Conservation (phyloP, 208 protist genomes). For the Trypanosoma grayi region DNA sequence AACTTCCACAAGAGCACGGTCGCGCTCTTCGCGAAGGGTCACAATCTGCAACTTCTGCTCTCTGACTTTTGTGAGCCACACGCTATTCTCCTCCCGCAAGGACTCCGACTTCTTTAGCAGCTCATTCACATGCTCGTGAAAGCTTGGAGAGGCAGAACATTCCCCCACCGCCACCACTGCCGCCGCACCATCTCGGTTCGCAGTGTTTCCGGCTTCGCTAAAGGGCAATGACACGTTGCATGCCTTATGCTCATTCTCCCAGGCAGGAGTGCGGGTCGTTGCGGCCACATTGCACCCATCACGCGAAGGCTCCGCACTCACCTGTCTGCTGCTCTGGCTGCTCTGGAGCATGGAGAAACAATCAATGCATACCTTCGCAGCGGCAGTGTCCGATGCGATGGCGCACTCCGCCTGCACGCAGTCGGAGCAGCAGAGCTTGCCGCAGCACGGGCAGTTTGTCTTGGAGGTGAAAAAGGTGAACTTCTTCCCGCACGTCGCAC, state of each 20-base stretch:
- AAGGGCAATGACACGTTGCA: too few species aligned
- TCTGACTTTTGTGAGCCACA: slow-evolving; percentile 7
- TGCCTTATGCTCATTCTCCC: too few species aligned
- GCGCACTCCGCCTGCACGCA: slow-evolving; percentile 51
- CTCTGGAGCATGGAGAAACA: slow-evolving; percentile 64
- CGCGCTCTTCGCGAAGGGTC: slow-evolving; percentile 7
- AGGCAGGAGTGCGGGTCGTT: too few species aligned
- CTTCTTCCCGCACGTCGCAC: slow-evolving; percentile 48
- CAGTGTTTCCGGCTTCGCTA: too few species aligned
- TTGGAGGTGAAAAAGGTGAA: slow-evolving; percentile 54
- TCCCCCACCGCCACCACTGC: too few species aligned
- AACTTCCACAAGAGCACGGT: neutral
- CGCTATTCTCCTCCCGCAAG: slow-evolving; percentile 41
- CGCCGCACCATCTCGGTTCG: too few species aligned
- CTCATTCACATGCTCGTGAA: slow-evolving; percentile 17
- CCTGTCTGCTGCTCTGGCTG: slow-evolving; percentile 10
- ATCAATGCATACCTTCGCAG: slow-evolving; percentile 44
- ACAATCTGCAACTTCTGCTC: slow-evolving; percentile 25
- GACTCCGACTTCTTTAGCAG: slow-evolving; percentile 19
- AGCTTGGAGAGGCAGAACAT: neutral
- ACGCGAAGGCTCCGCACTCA: too few species aligned
- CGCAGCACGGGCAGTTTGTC: slow-evolving; percentile 63
- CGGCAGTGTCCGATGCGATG: slow-evolving; percentile 24
- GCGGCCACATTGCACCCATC: too few species aligned
- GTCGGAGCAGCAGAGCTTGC: slow-evolving; percentile 54